These are phyloP conservation scores for Cyclotella sp. DNA, from an alignment of 108 stramenopile genomes.

Conservation along the genomic window DNA sequence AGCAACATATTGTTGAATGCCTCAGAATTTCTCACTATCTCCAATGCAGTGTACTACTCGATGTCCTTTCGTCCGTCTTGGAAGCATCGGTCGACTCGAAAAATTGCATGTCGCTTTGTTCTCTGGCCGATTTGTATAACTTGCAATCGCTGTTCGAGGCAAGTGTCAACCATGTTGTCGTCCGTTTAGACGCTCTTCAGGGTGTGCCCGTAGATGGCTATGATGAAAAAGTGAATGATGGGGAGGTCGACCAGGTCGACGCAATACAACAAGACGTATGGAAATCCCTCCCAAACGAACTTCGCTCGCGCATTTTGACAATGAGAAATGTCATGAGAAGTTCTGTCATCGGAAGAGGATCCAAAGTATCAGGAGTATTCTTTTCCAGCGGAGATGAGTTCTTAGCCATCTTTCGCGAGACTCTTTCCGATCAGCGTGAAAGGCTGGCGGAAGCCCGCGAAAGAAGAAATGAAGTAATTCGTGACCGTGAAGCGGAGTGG, in stretches of 20 bases:
- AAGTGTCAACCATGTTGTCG: slow-evolving; percentile 49
- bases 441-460: slow-evolving; percentile 45
- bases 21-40: slow-evolving; percentile 76
- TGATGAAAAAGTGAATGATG: slow-evolving; percentile 14
- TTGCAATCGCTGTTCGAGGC: slow-evolving; percentile 67
- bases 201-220: slow-evolving; percentile 6
- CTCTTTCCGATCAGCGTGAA: slow-evolving; percentile 43
- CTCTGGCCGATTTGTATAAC: slow-evolving; percentile 73
- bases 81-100: slow-evolving; percentile 59
- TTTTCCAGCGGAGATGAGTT: slow-evolving; percentile 52
- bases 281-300: slow-evolving; percentile 44
- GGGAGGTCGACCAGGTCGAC: slow-evolving; percentile 19
- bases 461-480: slow-evolving; percentile 42
- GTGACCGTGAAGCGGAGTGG: slow-evolving; percentile 51
- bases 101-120: slow-evolving; percentile 75
- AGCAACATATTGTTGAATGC: slow-evolving; percentile 60
- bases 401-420: slow-evolving; percentile 56
- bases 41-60: slow-evolving; percentile 65
- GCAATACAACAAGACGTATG: slow-evolving; percentile 22
- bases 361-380: slow-evolving; percentile 52
- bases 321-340: slow-evolving; percentile 55
- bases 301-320: slow-evolving; percentile 43
- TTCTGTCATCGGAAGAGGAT: slow-evolving; percentile 53
- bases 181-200: slow-evolving; percentile 46
- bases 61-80: slow-evolving; percentile 50